Evolutionary conservation across 805 yeast species (phyloP), one percentile per base, ranked within the genome.

Genomic region (Metschnikowia borealis): DNA sequence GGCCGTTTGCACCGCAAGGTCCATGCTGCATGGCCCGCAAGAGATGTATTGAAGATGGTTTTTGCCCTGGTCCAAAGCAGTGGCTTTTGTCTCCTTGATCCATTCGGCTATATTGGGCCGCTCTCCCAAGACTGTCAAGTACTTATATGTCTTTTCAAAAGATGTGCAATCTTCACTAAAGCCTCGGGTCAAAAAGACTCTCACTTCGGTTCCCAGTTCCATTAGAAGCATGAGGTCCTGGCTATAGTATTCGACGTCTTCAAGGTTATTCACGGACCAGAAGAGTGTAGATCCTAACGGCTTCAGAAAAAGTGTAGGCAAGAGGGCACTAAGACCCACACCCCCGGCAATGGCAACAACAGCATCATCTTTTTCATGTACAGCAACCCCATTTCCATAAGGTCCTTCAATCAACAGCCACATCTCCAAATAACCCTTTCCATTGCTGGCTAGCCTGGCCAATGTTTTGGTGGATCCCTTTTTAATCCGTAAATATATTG

Each of bases 331-430:
- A 5, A 57, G 40, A 14, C 60, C 60, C 4, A 57, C 51, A 2
- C 60, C 60, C 6, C 60, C 60, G 5, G 60, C 56, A 41, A 55
- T 48, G 5, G 55, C 59, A 18, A 53, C 56, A 6, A 57, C 45
- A 10, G 51, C 44, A 15, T 57, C 60, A 17, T 43, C 39, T 8
- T 44, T 49, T 2, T 33, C 40, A 21, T 47, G 52, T 2, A 41
- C 46, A 10, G 48, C 46, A 10, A 52, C 52, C 7, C 57, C 52
- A 39, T 50, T 45, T 13, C 60, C 60, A 37, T 57, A 57, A 6
- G 60, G 60, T n/a, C 60, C 60, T 18, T 57, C 60, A 13, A 57
- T 55, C 46, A 57, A 49, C 48, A 49, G 50, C 59, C 59, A 57
- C 51, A 57, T 46, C 15, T 38, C 26, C 15, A 51, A 32, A 15